These are phyloP conservation scores for Xylaria multiplex DNA, from an alignment of 2,329 filamentous ascomycete species.

Conservation along the genomic window DNA sequence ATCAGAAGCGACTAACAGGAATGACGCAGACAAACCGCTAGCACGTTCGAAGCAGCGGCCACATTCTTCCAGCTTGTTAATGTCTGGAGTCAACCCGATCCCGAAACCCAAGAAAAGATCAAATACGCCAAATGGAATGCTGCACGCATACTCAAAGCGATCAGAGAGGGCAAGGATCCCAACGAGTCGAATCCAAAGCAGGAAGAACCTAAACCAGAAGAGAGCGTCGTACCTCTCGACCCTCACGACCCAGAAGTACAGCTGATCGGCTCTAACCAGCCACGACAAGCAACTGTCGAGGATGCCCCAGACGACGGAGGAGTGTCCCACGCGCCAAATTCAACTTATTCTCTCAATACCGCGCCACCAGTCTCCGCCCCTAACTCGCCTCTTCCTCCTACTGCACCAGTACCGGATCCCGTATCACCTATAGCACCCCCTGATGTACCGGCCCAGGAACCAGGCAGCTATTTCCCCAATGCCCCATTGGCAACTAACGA, in stretches of 20 bases:
- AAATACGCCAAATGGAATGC: conserved; percentile 98
- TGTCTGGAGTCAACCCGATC: conserved; percentile 81
- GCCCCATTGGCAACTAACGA: conserved; percentile 36
- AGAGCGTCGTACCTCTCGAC: conserved; percentile 61
- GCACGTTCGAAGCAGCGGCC: conserved; percentile 90
- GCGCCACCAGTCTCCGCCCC: conserved; percentile 53
- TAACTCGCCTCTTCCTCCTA: conserved; percentile 47
- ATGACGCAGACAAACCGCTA: conserved; percentile 79
- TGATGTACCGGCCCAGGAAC: conserved; percentile 43
- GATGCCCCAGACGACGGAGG: conserved; percentile 61
- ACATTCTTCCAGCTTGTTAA: conserved; percentile 90
- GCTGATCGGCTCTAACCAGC: conserved; percentile 54
- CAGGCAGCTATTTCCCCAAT: conserved; percentile 46
- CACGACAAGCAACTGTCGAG: conserved; percentile 61
- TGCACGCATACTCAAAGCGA: conserved; percentile 85
- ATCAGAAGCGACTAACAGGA: conserved; percentile 22
- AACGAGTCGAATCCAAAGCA: conserved; percentile 86
- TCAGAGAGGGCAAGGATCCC: conserved; percentile 90
- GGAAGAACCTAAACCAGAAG: conserved; percentile 61
- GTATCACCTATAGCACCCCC: conserved; percentile 50
- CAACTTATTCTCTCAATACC: conserved; percentile 44
- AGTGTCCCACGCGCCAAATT: conserved; percentile 37
- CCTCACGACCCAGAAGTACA: conserved; percentile 73
- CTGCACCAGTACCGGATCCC: conserved; percentile 45
- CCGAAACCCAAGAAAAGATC: conserved; percentile 84